phyloP scores from a whole-genome alignment of 2,329 filamentous ascomycete species.

The Fonsecaea pugnacius region DNA sequence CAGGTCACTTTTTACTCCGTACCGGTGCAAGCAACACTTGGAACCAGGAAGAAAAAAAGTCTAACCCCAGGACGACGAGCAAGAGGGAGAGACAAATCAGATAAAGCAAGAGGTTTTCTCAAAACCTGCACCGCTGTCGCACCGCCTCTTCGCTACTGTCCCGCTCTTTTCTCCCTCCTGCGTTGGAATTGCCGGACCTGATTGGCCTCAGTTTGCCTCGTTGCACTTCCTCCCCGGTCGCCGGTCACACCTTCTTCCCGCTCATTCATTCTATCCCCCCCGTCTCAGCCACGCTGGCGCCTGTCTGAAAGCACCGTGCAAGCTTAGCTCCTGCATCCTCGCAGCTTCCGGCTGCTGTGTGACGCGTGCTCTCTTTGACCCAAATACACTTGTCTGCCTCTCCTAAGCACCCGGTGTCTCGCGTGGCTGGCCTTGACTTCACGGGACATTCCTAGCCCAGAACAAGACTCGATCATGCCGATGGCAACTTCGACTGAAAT shows the following conservation, averaged over 20 bases:
- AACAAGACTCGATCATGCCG: constrained; percentile 30
- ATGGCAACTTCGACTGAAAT: constrained; percentile 28
- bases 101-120: background rate
- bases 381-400: constrained; percentile 23
- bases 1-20: background rate
- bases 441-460: constrained; percentile 26
- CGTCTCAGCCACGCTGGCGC: constrained; percentile 19
- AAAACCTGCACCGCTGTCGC: constrained; percentile 20
- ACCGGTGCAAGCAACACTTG: background rate
- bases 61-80: background rate
- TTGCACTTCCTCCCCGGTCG: constrained; percentile 23
- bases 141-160: constrained; percentile 22
- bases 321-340: constrained; percentile 16
- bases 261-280: constrained; percentile 25
- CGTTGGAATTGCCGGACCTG: constrained; percentile 12
- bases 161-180: constrained; percentile 16
- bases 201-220: constrained; percentile 25
- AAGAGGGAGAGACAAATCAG: constrained; percentile 4
- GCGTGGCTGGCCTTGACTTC: constrained; percentile 27
- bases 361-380: constrained; percentile 22
- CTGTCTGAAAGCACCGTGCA: constrained; percentile 14
- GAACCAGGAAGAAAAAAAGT: constrained; percentile 6
- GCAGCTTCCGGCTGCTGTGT: constrained; percentile 22
- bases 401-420: constrained; percentile 19
- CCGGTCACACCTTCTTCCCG: constrained; percentile 27